Conservation (phyloP, 768 basidiomycete genomes). For the Pleurotus giganteus region DNA sequence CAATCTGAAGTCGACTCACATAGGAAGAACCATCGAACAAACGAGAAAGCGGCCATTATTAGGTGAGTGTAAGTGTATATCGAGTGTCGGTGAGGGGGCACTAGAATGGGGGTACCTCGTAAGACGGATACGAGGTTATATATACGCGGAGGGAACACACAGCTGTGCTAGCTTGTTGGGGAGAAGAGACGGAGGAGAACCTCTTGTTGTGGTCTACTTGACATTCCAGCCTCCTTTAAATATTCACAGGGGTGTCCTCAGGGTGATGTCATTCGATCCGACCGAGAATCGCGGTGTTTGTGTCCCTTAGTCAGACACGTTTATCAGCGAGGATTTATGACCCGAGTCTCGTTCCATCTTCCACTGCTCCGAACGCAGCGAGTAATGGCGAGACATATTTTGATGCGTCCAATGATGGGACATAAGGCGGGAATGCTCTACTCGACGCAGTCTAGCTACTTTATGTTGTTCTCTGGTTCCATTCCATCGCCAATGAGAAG, state of each 20-base stretch:
- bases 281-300: not conserved
- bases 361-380: not conserved
- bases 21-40: not conserved
- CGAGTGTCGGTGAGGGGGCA: not conserved
- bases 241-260: not conserved
- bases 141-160: not conserved
- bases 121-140: no score
- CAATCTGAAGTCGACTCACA: not conserved
- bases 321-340: not conserved
- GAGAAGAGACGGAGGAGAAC: not conserved
- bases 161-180: not conserved
- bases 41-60: not conserved
- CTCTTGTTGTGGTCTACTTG: not conserved
- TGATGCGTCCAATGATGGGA: not conserved
- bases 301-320: not conserved
- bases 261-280: not conserved
- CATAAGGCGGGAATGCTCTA: not conserved
- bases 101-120: not conserved
- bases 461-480: not conserved
- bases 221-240: not conserved
- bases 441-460: constrained; percentile 1
- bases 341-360: not conserved
- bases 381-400: not conserved
- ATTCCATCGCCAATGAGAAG: not conserved
- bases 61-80: not conserved